Base-by-base conservation (phyloP, 768 basidiomycete genomes). In the Kondoa subrosea region DNA sequence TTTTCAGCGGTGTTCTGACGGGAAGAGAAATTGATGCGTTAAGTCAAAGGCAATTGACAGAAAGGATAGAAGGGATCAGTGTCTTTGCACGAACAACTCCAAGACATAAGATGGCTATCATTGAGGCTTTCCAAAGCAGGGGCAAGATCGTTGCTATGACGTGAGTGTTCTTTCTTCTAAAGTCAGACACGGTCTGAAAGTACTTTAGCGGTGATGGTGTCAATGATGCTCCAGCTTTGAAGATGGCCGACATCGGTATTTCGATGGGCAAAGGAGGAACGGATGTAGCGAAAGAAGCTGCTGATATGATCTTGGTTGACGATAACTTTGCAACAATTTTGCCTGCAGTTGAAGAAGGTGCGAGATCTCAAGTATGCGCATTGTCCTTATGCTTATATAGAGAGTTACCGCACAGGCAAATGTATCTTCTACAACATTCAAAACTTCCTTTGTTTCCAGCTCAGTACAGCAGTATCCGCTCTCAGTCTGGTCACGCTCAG, bases 241-340 rank as follows among this genome's bases (percentile, higher is more conserved):
- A 92, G 78, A 90, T 91, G 89, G 92, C 93, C 1, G 92, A 96
- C 76, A 95, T 97, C 73, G 93, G 93, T 15, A 84, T 97, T 65
- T 89, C 90, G 50, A 97, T 97, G 93, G 93, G 93, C 67, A 90
- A 88, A 78, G 89, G 88, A 70, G 93, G 93, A n/a, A 95, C 93
- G 25, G 93, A 97, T 75, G 93, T 97, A 14, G 91, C 93, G 29
- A 97, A 97, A 78, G 93, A 96, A 78, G 92, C 92, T 8, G 92
- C 93, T 4, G 91, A 97, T 78, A 85, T 91, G 73, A 95, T 97
- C 73, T 83, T 97, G 25, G 92, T 95, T 33, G 91, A 96, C 75
- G 93, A 97, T 77, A 92, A 96, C 77, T 96, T 97, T 74, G 88
- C 84, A 69, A 95, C 92, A 0, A 90, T 97, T 68, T 78, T 96